Evolutionary conservation across 495 filamentous ascomycete genomes (phyloP), one percentile per base, ranked within the genome.

Genomic region (Trichoderma erinaceum): DNA sequence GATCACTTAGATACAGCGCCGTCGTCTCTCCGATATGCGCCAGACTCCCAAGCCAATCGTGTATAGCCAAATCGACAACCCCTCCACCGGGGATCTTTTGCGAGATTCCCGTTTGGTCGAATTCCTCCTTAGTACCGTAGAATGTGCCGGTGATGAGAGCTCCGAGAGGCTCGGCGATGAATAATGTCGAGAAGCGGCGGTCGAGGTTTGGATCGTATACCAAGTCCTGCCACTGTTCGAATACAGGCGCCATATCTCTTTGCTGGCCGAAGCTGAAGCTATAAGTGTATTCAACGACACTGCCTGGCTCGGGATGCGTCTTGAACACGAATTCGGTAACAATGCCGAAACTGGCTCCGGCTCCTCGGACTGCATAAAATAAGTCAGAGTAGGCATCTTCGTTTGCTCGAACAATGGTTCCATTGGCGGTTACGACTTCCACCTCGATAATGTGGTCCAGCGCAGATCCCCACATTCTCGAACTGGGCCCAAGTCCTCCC

Each of bases 301-400:
- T 71, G 16, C 71, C 73, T 1, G 88, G 88, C 41, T 87, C 87
- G 0, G 83, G 77, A 27, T 85, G 79, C 0, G 87, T 90, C 66
- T 79, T 77, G 21, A 90, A 65, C 35, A 88, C 82, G 69, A 91
- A 90, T 58, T 82, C 81, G 41, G 86, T 89, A 68, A 89, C 80
- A 67, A 90, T 79, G 61, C 87, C 88, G 66, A 90, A 87, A 23
- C 83, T 84, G 23, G 85, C 82, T 21, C 80, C 87, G 1, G 88
- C 86, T 10, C 88, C 87, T 68, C 80, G 81, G 44, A 89, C 71
- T 15, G 83, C 85, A 67, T 78, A 88, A 76, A 85, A 89, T 5
- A 90, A 81, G 74, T 89, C 86, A 1, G 77, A 63, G 69, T 89
- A 77, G n/a, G 77, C 71, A 3, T 70, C 74, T 58, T 78, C 73